Conservation (phyloP, 345 rosid species). For the Moricandia arvensis region DNA sequence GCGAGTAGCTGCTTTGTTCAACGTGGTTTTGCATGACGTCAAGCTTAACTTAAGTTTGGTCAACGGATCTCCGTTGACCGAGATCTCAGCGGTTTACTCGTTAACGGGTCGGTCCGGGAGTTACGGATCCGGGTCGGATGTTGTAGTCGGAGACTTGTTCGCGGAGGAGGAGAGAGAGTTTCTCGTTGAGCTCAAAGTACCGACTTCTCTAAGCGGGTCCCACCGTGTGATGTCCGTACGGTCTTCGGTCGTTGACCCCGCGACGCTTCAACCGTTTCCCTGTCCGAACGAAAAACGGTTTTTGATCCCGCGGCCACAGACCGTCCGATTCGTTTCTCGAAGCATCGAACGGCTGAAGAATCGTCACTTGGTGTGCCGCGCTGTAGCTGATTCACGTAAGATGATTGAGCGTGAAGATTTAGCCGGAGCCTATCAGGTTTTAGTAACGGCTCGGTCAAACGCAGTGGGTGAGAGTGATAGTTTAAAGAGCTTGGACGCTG, state of each 20-base stretch:
- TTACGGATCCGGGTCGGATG: constrained; percentile 46
- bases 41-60: constrained; percentile 57
- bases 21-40: constrained; percentile 57
- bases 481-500: constrained; percentile 54
- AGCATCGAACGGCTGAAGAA: constrained; percentile 58
- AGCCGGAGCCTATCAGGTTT: constrained; percentile 57
- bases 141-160: constrained; percentile 58
- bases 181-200: constrained; percentile 66
- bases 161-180: constrained; percentile 77
- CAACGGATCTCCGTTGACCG: constrained; percentile 64
- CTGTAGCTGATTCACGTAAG: constrained; percentile 69
- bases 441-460: constrained; percentile 63
- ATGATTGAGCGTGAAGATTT: constrained; percentile 53
- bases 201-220: constrained; percentile 47
- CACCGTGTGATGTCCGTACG: constrained; percentile 63
- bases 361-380: constrained; percentile 62
- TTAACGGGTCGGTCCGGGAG: constrained; percentile 44
- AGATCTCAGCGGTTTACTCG: constrained; percentile 62
- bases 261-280: constrained; percentile 42
- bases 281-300: constrained; percentile 49
- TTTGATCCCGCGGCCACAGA: constrained; percentile 50
- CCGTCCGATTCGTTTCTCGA: constrained; percentile 46
- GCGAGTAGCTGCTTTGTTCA: constrained; percentile 42
- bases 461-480: constrained; percentile 46
- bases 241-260: constrained; percentile 54